phyloP scores from a whole-genome alignment of 768 basidiomycete species.

The Russula sp. region DNA sequence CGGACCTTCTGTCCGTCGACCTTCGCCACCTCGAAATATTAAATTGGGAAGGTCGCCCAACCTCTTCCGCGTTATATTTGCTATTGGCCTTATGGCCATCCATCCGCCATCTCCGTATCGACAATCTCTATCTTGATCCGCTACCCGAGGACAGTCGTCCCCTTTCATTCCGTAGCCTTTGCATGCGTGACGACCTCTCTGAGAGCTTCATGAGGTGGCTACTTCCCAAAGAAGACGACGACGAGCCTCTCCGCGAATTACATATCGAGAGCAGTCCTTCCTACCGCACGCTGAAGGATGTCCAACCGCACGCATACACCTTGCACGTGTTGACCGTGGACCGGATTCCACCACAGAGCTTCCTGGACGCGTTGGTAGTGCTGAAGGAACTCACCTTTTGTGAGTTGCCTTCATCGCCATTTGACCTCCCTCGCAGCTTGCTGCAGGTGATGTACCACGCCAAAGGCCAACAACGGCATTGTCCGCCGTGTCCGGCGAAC shows the following conservation, averaged over 20 bases:
- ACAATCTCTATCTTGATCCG: slow-evolving; percentile 15
- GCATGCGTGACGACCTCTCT: slow-evolving; percentile 13
- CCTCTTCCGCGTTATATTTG: slow-evolving; percentile 17
- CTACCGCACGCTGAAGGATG: background rate
- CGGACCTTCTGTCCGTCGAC: slow-evolving; percentile 14
- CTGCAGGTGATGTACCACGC: slow-evolving; percentile 10
- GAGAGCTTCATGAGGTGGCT: slow-evolving; percentile 22
- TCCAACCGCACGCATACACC: slow-evolving; percentile 8
- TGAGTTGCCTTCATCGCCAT: slow-evolving; percentile 4
- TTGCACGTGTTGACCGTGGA: slow-evolving; percentile 22
- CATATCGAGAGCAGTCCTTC: slow-evolving; percentile 17
- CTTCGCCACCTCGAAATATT: slow-evolving; percentile 20
- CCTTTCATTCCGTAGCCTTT: slow-evolving; percentile 13
- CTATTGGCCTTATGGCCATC: slow-evolving; percentile 22
- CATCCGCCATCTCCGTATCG: slow-evolving; percentile 24
- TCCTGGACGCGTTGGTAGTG: slow-evolving; percentile 19
- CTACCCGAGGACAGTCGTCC: slow-evolving; percentile 17
- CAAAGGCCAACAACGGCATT: background rate
- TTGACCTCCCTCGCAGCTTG: slow-evolving; percentile 17
- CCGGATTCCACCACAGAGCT: slow-evolving; percentile 16
- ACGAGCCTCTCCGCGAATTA: slow-evolving; percentile 22
- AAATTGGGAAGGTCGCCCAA: slow-evolving; percentile 27
- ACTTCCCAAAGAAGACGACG: slow-evolving; percentile 8
- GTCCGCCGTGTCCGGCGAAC: background rate
- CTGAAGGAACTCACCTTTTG: slow-evolving; percentile 18